These are phyloP conservation scores for Polyrhizophydium stewartii DNA, from an alignment of 371 early-diverging fungal species.

Conservation along the genomic window DNA sequence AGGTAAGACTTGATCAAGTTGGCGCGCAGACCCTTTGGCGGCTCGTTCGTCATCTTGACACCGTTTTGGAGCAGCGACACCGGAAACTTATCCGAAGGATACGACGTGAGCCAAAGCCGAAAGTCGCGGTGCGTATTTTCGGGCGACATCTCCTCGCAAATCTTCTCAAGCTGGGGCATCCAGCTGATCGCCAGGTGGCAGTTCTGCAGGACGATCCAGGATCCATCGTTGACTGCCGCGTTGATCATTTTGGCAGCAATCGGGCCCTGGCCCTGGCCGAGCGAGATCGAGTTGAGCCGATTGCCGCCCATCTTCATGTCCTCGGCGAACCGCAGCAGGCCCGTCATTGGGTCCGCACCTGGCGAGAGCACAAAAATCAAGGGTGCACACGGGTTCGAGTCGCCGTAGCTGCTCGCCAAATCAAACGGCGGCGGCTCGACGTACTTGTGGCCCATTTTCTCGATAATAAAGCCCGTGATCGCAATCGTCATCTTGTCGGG, in stretches of 20 bases:
- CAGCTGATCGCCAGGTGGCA: slow-evolving; percentile 53
- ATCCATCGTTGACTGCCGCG: slow-evolving; percentile 35
- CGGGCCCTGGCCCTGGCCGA: slow-evolving; percentile 54
- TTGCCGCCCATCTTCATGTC: slow-evolving; percentile 44
- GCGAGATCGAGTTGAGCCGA: slow-evolving; percentile 41
- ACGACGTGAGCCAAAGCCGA: slow-evolving; percentile 47
- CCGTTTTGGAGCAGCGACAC: slow-evolving; percentile 51
- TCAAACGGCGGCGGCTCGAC: slow-evolving; percentile 55
- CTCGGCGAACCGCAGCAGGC: slow-evolving; percentile 45
- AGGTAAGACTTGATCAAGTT: slow-evolving; percentile 41
- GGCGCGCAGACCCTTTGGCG: slow-evolving; percentile 44
- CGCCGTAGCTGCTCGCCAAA: slow-evolving; percentile 44
- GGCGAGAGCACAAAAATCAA: slow-evolving; percentile 52
- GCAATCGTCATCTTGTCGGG: slow-evolving; percentile 47
- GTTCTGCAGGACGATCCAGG: slow-evolving; percentile 52
- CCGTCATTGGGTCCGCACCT: slow-evolving; percentile 53
- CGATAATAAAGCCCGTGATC: slow-evolving; percentile 35
- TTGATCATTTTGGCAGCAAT: slow-evolving; percentile 48
- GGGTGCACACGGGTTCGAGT: slow-evolving; percentile 39
- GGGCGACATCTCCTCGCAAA: slow-evolving; percentile 46
- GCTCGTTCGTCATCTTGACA: slow-evolving; percentile 56
- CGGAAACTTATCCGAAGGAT: slow-evolving; percentile 51
- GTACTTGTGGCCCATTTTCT: slow-evolving; percentile 41
- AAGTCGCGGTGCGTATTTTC: slow-evolving; percentile 47
- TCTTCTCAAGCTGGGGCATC: slow-evolving; percentile 50